Base-by-base conservation (phyloP, 2,329 filamentous ascomycete genomes). In the Pseudocercospora crystallina region DNA sequence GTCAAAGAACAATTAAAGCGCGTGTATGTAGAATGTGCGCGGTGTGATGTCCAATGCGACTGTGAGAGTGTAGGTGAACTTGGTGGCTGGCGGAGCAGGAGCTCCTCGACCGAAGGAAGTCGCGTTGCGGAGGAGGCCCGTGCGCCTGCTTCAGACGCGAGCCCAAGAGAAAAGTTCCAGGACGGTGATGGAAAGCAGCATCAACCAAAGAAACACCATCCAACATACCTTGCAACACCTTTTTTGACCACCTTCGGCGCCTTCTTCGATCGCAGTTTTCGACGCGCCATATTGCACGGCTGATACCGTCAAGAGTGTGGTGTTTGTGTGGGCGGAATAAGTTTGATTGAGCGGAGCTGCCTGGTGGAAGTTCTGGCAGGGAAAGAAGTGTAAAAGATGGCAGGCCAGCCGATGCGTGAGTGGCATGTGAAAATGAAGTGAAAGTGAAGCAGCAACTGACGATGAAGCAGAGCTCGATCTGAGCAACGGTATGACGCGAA, bases 381-480 rank as follows among this genome's bases (percentile, higher is more conserved):
- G 32, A 39, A 43, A 47, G 13, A 14, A 40, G 26, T 42, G 48
- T 37, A 29, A 81, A 81, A 73, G 13, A 61, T 61, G 47, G 83
- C 83, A 80, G 79, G 80, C 38, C 61, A 59, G 47, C 59, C 57
- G 57, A 77, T 83, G 78, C 80, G 80, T 83, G 76, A 89, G 74
- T 84, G 83, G 44, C 31, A 34, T 15, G 38, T 50, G 86, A 89
- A 69, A 85, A 86, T 89, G 34, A 37, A 14, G 29, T 10, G 13
- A 47, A 43, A 47, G 41, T 44, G 34, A 52, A 40, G 39, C 63
- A 41, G 46, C 20, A 33, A 33, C 51, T 49, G 34, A 53, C 14
- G 20, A 29, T 8, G 47, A 37, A 31, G 39, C 67, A 91, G 88
- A 92, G 77, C 78, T 92, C 70, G 88, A 92, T 77, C 77, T 91